These are phyloP conservation scores for Syzygium aqueum DNA, from an alignment of 345 rosid species.

Conservation along the genomic window DNA sequence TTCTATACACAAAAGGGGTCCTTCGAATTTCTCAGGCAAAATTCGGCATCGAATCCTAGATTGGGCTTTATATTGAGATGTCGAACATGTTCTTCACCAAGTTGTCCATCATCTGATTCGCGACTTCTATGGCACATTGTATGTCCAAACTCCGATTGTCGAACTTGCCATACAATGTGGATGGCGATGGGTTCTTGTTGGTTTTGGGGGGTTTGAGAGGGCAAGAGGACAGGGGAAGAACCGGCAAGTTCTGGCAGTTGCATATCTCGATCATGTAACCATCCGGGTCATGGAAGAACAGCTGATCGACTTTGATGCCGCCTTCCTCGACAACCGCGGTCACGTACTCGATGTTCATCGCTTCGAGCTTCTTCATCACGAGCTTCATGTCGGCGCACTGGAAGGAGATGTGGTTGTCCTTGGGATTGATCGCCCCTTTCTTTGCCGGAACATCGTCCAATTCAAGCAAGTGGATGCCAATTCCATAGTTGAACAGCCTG, in stretches of 20 bases:
- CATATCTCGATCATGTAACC: constrained; percentile 31
- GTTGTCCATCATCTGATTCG: constrained; percentile 45
- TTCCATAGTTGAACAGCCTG: constrained; percentile 44
- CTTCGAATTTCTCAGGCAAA: background rate
- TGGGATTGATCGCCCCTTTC: constrained; percentile 34
- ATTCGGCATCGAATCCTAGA: background rate
- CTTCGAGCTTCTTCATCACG: constrained; percentile 16
- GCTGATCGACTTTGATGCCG: constrained; percentile 39
- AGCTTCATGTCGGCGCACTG: constrained; percentile 32
- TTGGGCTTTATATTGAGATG: constrained; percentile 23
- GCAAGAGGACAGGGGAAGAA: constrained; percentile 37
- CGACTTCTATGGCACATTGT: constrained; percentile 20
- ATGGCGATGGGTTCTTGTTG: background rate
- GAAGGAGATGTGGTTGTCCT: constrained; percentile 48
- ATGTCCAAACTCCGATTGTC: background rate
- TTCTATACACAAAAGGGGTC: background rate
- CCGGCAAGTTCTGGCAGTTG: constrained; percentile 35
- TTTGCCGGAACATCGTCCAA: constrained; percentile 8
- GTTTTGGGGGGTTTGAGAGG: constrained; percentile 27
- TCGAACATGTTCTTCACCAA: constrained; percentile 30
- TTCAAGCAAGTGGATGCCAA: constrained; percentile 40
- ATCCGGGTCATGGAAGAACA: constrained; percentile 46
- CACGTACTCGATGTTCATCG: constrained; percentile 25
- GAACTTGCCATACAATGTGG: constrained; percentile 13
- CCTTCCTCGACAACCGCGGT: constrained; percentile 35